Percentiles rank a stretch among this genome's conserved stretches.
Evolutionary conservation across 192 early-diverging fungal genomes (phyloP).

Genomic region (Linnemannia exigua): DNA sequence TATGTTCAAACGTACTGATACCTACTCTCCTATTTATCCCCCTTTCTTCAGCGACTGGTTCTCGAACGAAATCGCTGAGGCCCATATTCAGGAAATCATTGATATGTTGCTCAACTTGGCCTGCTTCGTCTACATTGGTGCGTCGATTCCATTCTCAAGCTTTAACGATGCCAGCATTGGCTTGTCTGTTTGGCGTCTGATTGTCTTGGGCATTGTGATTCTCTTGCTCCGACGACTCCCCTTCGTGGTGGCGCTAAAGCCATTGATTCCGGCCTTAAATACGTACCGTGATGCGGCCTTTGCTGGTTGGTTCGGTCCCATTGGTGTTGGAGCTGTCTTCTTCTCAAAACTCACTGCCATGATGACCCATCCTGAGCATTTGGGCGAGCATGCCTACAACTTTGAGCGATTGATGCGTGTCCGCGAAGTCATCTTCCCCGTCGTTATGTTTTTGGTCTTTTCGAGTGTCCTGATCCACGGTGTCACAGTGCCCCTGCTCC

Average conservation of each 20-base stretch:
- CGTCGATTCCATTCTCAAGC: slow-evolving; percentile 79
- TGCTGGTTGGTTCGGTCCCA: slow-evolving; percentile 94
- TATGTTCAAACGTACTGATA: neutral
- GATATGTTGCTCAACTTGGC: slow-evolving; percentile 89
- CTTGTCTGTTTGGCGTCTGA: slow-evolving; percentile 78
- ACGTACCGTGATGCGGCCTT: slow-evolving; percentile 84
- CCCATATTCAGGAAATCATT: slow-evolving; percentile 91
- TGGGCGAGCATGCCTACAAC: slow-evolving; percentile 25
- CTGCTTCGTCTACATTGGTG: slow-evolving; percentile 92
- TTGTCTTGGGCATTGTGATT: slow-evolving; percentile 71
- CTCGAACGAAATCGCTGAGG: slow-evolving; percentile 81
- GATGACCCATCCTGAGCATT: slow-evolving; percentile 13
- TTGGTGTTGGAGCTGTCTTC: slow-evolving; percentile 78
- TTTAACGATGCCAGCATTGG: slow-evolving; percentile 69
- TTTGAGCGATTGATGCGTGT: slow-evolving; percentile 15
- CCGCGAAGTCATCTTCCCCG: slow-evolving; percentile 60
- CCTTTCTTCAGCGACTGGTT: slow-evolving; percentile 79
- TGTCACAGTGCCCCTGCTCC: slow-evolving; percentile 81
- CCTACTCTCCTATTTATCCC: neutral
- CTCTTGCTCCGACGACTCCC: slow-evolving; percentile 84
- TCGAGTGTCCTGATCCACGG: slow-evolving; percentile 88
- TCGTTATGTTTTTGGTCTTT: slow-evolving; percentile 84
- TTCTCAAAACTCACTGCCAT: slow-evolving; percentile 59
- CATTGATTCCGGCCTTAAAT: slow-evolving; percentile 76
- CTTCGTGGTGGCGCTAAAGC: slow-evolving; percentile 71